Base-by-base conservation (phyloP, 2,329 filamentous ascomycete genomes). In the Hypoxylon sp. region DNA sequence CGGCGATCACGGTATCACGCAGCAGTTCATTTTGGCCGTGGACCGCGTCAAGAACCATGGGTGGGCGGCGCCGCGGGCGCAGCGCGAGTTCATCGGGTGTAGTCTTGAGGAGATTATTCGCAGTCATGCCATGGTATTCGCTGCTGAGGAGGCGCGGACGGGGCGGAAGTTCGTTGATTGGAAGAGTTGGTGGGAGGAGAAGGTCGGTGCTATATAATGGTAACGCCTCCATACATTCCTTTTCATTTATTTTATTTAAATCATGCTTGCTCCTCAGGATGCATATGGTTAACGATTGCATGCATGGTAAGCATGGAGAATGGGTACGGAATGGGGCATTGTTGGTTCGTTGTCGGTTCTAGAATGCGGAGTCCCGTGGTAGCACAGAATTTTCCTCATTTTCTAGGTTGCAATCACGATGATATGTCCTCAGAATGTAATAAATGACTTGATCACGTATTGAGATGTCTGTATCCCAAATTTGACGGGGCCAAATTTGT, bases 81-180 rank as follows among this genome's bases (percentile, higher is more conserved):
- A 98, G 84, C 84, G 84, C 63, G 83, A 89, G 75, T 89, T 90
- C 76, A 84, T 98, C 25, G 94, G 93, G 0, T 97, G 93, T 79
- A 92, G 91, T 11, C 81, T 97, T 6, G 93, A 97, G 62, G 96
- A 98, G 76, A 89, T 91, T 1, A 86, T 98, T n/a, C 86, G 91
- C 52, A 97, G 93, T 75, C 96, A 98, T 81, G 94, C 92, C 1
- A 87, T 96, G 80, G 95, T 98, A 0, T 99, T 98, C 82, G 94
- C 93, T 23, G 96, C 95, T 0, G 96, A 98, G 80, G 92, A 97
- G 74, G 93, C 95, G 4, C 87, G 95, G 74, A 84, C 82, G 53
- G 84, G 86, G 55, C 88, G 86, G 75, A 89, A 86, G 76, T 90
- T 96, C 6, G 81, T 98, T 3, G 85, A 91, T 72, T 98, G 93